These are phyloP conservation scores for Delphinella strobiligena DNA, from an alignment of 2,329 filamentous ascomycete species.

Conservation along the genomic window DNA sequence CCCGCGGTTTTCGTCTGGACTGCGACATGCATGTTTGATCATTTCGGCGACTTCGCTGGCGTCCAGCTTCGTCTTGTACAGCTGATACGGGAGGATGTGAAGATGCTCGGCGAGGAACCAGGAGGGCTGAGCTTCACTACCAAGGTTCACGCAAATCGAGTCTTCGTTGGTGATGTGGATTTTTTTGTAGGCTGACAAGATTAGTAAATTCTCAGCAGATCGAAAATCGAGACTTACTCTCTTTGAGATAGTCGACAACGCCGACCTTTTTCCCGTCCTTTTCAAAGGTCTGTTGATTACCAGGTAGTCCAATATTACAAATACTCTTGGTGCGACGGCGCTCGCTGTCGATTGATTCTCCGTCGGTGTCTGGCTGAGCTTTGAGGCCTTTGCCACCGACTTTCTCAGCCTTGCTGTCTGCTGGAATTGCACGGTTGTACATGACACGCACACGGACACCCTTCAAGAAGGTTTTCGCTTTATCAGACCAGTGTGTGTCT, in stretches of 20 bases:
- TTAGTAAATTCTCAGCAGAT: background rate
- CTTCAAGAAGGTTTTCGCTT: background rate
- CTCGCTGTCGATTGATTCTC: background rate
- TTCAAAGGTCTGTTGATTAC: background rate
- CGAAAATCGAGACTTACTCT: background rate
- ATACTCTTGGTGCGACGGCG: background rate
- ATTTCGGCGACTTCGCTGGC: conserved; percentile 52
- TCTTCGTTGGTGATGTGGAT: background rate
- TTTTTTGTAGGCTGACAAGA: background rate
- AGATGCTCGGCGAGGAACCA: conserved; percentile 59
- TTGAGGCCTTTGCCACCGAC: background rate
- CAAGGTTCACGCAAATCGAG: conserved; percentile 45
- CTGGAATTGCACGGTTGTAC: background rate
- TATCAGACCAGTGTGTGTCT: too few species aligned
- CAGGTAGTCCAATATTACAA: background rate
- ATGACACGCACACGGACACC: background rate
- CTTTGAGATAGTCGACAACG: background rate
- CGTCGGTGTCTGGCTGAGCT: background rate
- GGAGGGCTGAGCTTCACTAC: conserved; percentile 41
- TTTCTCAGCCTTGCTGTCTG: background rate
- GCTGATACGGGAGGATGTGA: conserved; percentile 51
- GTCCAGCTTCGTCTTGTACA: conserved; percentile 46
- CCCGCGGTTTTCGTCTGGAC: conserved; percentile 52
- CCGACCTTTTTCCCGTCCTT: background rate
- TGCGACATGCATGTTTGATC: conserved; percentile 60